Evolutionary conservation across 2,329 filamentous ascomycete genomes (phyloP).

Genomic region (Talaromyces sp.): DNA sequence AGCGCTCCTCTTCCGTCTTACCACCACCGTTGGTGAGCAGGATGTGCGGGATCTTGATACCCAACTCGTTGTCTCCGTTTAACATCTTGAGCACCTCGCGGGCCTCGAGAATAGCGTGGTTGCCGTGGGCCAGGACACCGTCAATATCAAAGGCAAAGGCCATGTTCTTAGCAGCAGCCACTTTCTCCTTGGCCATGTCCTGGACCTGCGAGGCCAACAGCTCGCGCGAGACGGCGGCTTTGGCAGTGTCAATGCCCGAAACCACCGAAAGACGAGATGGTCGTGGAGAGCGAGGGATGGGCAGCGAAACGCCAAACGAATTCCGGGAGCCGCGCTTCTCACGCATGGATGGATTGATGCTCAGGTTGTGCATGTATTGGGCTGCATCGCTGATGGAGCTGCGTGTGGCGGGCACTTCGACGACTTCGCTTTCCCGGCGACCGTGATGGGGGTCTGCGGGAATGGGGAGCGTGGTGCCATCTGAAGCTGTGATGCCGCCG

Average conservation of each 20-base stretch:
- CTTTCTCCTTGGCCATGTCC: slow-evolving; percentile 65
- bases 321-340: slow-evolving; percentile 69
- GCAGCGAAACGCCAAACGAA: slow-evolving; percentile 71
- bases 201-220: slow-evolving; percentile 70
- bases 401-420: slow-evolving; percentile 69
- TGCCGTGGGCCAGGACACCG: slow-evolving; percentile 72
- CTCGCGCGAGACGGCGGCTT: slow-evolving; percentile 62
- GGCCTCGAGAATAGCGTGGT: slow-evolving; percentile 67
- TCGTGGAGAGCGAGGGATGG: slow-evolving; percentile 69
- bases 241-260: slow-evolving; percentile 46
- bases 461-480: slow-evolving; percentile 32
- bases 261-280: slow-evolving; percentile 65
- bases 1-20: slow-evolving; percentile 65
- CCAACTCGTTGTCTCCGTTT: slow-evolving; percentile 73
- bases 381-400: slow-evolving; percentile 67
- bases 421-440: slow-evolving; percentile 49
- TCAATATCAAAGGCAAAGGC: slow-evolving; percentile 71
- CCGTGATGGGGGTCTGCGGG: slow-evolving; percentile 34
- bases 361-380: slow-evolving; percentile 72
- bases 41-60: slow-evolving; percentile 74
- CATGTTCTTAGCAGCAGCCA: slow-evolving; percentile 72
- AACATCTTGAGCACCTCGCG: slow-evolving; percentile 66
- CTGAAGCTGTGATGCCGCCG: slow-evolving; percentile 24
- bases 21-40: slow-evolving; percentile 74
- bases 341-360: slow-evolving; percentile 64